A percentile compares a stretch with the other conserved stretches of the same genome.
These are phyloP conservation scores for Aspergillus uvarum DNA, from an alignment of 2,329 filamentous ascomycete genomes.

Conservation along the genomic window DNA sequence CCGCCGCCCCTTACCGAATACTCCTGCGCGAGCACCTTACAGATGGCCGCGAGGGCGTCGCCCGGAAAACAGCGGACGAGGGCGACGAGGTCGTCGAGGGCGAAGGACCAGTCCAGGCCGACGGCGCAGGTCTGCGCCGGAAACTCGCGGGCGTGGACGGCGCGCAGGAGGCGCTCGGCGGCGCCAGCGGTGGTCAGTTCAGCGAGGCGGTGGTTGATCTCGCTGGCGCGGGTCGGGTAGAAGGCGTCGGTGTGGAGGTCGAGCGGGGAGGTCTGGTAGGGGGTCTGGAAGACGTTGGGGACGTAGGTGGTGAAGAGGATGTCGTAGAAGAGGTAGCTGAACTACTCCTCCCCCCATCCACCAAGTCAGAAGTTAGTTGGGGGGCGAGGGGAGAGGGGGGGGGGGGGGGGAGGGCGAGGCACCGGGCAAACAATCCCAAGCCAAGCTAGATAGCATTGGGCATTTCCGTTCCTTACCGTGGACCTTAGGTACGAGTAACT, in stretches of 20 bases:
- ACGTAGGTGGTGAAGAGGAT: slow-evolving; percentile 81
- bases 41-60: slow-evolving; percentile 77
- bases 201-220: slow-evolving; percentile 83
- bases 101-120: slow-evolving; percentile 88
- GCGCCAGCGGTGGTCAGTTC: slow-evolving; percentile 77
- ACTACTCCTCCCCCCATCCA: slow-evolving; percentile 39
- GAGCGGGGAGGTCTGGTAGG: slow-evolving; percentile 88
- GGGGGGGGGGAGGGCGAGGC: neutral
- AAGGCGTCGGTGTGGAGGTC: slow-evolving; percentile 93
- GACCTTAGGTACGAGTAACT: too few species aligned
- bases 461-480: too few species aligned
- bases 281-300: slow-evolving; percentile 95
- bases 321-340: slow-evolving; percentile 89
- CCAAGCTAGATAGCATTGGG: too few species aligned
- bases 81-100: slow-evolving; percentile 73
- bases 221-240: slow-evolving; percentile 77
- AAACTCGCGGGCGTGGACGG: slow-evolving; percentile 67
- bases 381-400: too few species aligned
- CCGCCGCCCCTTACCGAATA: slow-evolving; percentile 84
- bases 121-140: slow-evolving; percentile 79
- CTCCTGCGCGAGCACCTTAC: slow-evolving; percentile 93
- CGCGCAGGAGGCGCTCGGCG: slow-evolving; percentile 64
- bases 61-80: slow-evolving; percentile 76
- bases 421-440: too few species aligned
- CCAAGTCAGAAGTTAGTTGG: too few species aligned